phyloP scores from a whole-genome alignment of 805 yeast genomes.

The Starmera dryadoides region DNA sequence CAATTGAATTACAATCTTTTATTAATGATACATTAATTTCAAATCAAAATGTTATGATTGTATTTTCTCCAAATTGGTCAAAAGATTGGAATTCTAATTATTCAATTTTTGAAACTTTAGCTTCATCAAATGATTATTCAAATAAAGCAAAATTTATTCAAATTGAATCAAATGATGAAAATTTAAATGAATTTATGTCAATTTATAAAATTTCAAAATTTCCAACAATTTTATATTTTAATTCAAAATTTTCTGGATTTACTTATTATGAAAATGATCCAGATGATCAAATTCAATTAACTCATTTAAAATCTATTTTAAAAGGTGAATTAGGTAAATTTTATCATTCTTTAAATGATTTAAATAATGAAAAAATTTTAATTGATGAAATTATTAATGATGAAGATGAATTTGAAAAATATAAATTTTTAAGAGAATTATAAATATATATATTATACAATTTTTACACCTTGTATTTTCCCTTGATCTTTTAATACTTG shows the following conservation, averaged over 20 bases:
- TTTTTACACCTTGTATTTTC: slow-evolving; percentile 72
- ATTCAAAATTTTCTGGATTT: not conserved
- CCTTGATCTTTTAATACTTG: slow-evolving; percentile 63
- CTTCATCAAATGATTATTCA: slow-evolving; percentile 13
- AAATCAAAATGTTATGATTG: slow-evolving; percentile 20
- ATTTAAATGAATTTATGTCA: slow-evolving; percentile 20
- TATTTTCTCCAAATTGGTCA: slow-evolving; percentile 30
- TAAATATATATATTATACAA: slow-evolving; percentile 36
- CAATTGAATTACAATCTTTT: slow-evolving; percentile 9
- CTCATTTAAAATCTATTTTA: not conserved
- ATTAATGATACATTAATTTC: not conserved
- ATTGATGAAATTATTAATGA: not conserved
- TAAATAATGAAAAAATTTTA: not conserved
- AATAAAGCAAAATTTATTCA: slow-evolving; percentile 19
- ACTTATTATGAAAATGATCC: not conserved
- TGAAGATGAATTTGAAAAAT: not conserved
- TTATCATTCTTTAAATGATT: not conserved
- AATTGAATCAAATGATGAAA: slow-evolving; percentile 25
- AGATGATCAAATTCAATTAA: not conserved
- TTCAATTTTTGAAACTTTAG: slow-evolving; percentile 25
- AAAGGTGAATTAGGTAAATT: not conserved
- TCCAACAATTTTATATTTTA: slow-evolving; percentile 25
- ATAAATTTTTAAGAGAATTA: not conserved
- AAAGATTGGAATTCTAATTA: slow-evolving; percentile 25
- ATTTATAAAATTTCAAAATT: slow-evolving; percentile 20